Percentiles rank a stretch among this genome's conserved stretches.
These are phyloP conservation scores for Antitrichia curtipendula DNA, from an alignment of 225 moss, liverwort and hornwort genomes.

Conservation along the genomic window DNA sequence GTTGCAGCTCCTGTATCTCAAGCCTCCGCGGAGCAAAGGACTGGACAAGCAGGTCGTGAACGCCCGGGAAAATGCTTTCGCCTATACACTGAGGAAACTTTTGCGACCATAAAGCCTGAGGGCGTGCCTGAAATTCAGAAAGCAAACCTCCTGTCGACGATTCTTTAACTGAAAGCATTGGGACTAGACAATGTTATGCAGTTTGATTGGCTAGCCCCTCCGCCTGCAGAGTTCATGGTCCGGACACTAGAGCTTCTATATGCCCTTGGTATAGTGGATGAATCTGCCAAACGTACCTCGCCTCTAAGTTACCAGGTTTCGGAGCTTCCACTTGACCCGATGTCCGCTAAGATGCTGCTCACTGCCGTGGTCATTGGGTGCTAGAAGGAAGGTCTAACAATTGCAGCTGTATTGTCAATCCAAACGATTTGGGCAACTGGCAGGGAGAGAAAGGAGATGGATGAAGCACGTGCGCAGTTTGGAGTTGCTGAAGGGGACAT, in stretches of 20 bases:
- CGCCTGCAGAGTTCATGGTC: conserved; percentile 74
- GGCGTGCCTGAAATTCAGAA: conserved; percentile 82
- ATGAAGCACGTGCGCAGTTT: conserved; percentile 74
- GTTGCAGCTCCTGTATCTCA: conserved; percentile 74
- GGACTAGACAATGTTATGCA: conserved; percentile 99
- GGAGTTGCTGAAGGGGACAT: conserved; percentile 90
- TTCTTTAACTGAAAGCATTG: conserved; percentile 91
- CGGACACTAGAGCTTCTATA: conserved; percentile 72
- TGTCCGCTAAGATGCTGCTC: conserved; percentile 80
- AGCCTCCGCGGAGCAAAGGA: conserved; percentile 87
- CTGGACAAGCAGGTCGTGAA: conserved; percentile 94
- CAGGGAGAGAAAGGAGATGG: conserved; percentile 71
- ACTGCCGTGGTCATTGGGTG: conserved; percentile 57
- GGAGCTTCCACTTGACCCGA: conserved; percentile 91
- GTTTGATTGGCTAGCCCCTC: conserved; percentile 90
- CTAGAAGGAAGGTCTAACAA: conserved; percentile 72
- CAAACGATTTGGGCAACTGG: conserved; percentile 97
- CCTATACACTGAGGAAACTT: conserved; percentile 69
- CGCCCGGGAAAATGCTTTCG: conserved; percentile 92
- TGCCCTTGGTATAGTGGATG: conserved; percentile 68
- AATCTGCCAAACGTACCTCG: conserved; percentile 72
- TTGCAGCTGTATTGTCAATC: conserved; percentile 70
- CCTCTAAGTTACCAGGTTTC: conserved; percentile 79
- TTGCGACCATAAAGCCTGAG: conserved; percentile 55
- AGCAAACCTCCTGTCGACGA: conserved; percentile 61